Evolutionary conservation across 768 basidiomycete genomes (phyloP).

Genomic region (Rickenella mellea): DNA sequence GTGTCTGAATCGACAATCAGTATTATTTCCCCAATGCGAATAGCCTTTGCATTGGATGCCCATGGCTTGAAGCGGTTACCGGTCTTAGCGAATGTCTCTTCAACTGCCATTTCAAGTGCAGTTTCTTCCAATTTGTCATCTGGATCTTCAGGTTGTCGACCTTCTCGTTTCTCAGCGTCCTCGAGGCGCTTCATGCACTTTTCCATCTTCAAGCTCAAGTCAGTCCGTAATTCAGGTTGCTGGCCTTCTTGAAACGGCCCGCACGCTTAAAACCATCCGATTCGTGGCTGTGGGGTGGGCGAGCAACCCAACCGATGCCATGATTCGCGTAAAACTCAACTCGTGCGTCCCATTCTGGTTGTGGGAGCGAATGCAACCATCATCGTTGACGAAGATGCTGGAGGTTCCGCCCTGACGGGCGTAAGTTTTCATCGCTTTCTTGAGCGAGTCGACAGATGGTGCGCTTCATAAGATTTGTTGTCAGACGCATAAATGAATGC

Average conservation of each 20-base stretch:
- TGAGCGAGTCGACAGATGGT: conserved; percentile 19
- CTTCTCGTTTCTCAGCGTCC: conserved; percentile 28
- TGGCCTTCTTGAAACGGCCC: conserved; percentile 90
- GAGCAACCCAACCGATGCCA: conserved; percentile 76
- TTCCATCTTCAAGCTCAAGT: conserved; percentile 57
- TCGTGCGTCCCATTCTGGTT: conserved; percentile 51
- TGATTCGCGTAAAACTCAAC: conserved; percentile 68
- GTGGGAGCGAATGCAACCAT: conserved; percentile 29
- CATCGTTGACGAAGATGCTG: conserved; percentile 27
- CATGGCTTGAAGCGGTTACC: conserved; percentile 58
- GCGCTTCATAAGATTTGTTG: not conserved
- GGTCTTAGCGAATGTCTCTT: conserved; percentile 56
- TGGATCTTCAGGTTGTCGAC: conserved; percentile 24
- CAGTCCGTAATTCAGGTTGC: conserved; percentile 84
- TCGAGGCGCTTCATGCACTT: conserved; percentile 29
- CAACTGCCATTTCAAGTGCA: conserved; percentile 64
- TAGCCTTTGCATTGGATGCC: conserved; percentile 65
- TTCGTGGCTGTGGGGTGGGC: conserved; percentile 54
- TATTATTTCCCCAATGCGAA: conserved; percentile 73
- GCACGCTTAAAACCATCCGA: conserved; percentile 69
- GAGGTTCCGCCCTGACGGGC: conserved; percentile 29
- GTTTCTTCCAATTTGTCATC: conserved; percentile 56
- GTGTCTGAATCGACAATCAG: conserved; percentile 79
- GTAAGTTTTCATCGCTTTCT: conserved; percentile 26
- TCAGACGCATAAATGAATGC: too few species aligned